phyloP scores from a whole-genome alignment of 2,329 filamentous ascomycete genomes.

The Ophiocordyceps camponoti-saundersi region DNA sequence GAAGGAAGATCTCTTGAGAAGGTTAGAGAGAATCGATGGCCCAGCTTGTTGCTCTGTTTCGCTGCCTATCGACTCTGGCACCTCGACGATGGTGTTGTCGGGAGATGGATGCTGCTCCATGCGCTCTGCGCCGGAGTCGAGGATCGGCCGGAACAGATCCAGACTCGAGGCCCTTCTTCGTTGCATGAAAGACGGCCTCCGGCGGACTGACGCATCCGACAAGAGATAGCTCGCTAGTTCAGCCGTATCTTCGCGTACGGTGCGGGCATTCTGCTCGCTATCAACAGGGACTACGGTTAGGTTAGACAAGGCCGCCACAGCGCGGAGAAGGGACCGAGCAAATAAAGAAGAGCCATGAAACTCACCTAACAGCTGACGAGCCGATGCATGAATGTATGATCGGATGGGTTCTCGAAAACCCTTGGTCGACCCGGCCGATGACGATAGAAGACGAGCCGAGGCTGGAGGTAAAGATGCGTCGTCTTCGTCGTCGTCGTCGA shows the following conservation, averaged over 20 bases:
- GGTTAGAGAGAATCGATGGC: conserved; percentile 28
- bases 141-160: conserved; percentile 8
- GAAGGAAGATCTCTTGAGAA: conserved; percentile 27
- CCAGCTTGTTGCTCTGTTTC: conserved; percentile 8
- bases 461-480: conserved; percentile 6
- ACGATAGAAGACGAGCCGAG: conserved; percentile 16
- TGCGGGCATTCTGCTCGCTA: conserved; percentile 56
- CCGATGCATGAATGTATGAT: conserved; percentile 53
- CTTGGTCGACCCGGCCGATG: conserved; percentile 17
- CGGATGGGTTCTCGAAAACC: conserved; percentile 48
- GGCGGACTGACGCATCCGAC: conserved; percentile 36
- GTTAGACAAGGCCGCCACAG: background rate
- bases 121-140: conserved; percentile 6
- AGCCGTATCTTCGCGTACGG: conserved; percentile 72
- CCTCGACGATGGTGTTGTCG: conserved; percentile 40
- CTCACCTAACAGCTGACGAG: conserved; percentile 41
- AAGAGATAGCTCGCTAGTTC: conserved; percentile 74
- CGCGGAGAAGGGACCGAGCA: background rate
- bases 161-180: conserved; percentile 13
- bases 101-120: conserved; percentile 9
- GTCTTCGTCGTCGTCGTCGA: background rate
- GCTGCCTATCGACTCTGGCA: conserved; percentile 27
- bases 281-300: conserved; percentile 37
- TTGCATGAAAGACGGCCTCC: conserved; percentile 28
- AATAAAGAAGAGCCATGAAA: too few relatives aligned